Evolutionary conservation across 2,329 filamentous ascomycete genomes (phyloP).

Genomic region (Sclerotinia trifoliorum): DNA sequence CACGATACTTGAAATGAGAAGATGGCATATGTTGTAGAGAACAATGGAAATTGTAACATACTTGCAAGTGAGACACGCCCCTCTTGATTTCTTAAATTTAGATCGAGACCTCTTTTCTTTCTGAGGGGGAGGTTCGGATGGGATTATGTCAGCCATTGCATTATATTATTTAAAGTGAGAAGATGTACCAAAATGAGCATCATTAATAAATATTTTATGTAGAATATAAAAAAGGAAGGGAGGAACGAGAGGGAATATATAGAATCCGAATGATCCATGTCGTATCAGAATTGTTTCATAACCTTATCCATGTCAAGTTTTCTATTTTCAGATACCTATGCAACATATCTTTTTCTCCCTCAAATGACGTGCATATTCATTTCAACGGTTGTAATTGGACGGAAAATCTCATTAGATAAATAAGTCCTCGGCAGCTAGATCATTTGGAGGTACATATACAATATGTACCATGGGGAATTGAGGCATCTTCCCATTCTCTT

Average conservation of each 20-base stretch:
- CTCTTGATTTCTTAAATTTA: constrained; percentile 16
- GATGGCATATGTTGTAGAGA: background rate
- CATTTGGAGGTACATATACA: no score
- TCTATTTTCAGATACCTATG: constrained; percentile 7
- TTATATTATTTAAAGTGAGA: background rate
- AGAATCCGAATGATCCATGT: no score
- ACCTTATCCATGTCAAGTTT: background rate
- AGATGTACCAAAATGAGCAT: constrained; percentile 9
- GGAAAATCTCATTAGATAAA: no score
- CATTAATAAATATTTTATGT: background rate
- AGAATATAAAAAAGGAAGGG: background rate
- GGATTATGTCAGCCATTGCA: constrained; percentile 8
- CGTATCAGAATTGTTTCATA: background rate
- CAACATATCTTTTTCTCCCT: background rate
- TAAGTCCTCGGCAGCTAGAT: no score
- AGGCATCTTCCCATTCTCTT: no score
- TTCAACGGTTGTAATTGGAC: background rate
- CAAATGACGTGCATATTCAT: background rate
- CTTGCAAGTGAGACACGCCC: constrained; percentile 21
- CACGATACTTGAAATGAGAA: constrained; percentile 46
- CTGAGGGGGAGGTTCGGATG: background rate
- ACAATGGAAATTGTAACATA: background rate
- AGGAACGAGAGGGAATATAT: background rate
- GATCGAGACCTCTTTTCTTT: constrained; percentile 14
- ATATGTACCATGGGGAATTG: no score